phyloP scores from a whole-genome alignment of 306 rosid species.

The Senna siamea region DNA sequence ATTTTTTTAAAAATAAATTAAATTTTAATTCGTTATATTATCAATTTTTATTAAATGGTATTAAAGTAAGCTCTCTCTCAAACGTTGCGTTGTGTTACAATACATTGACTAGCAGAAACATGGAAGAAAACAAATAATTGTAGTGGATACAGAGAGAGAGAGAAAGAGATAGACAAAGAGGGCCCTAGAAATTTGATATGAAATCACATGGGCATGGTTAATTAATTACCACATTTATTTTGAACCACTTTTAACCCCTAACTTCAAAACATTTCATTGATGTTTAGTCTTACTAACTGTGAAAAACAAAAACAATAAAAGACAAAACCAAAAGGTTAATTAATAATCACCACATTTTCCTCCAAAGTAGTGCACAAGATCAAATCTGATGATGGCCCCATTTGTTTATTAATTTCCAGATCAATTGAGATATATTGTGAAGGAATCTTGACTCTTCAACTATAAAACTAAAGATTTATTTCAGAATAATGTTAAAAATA shows the following conservation, averaged over 20 bases:
- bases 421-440: not conserved
- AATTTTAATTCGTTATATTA: too few relatives aligned
- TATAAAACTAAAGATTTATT: slow-evolving; percentile 14
- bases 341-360: slow-evolving; percentile 20
- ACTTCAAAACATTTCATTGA: slow-evolving; percentile 14
- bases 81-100: slow-evolving; percentile 24
- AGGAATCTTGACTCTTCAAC: slow-evolving; percentile 45
- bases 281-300: slow-evolving; percentile 1
- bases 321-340: not conserved
- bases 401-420: not conserved
- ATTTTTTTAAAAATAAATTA: too few relatives aligned
- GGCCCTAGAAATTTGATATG: slow-evolving; percentile 14
- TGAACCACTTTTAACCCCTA: not conserved
- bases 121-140: not conserved
- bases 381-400: slow-evolving; percentile 24
- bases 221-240: slow-evolving; percentile 1
- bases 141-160: not conserved
- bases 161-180: not conserved
- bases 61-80: not conserved
- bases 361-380: slow-evolving; percentile 13
- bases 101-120: slow-evolving; percentile 45
- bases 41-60: too few relatives aligned
- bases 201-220: slow-evolving; percentile 45
- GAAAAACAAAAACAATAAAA: not conserved
- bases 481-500: not conserved